Evolutionary conservation across 306 rosid species (phyloP).

Genomic region (Quercus glauca): DNA sequence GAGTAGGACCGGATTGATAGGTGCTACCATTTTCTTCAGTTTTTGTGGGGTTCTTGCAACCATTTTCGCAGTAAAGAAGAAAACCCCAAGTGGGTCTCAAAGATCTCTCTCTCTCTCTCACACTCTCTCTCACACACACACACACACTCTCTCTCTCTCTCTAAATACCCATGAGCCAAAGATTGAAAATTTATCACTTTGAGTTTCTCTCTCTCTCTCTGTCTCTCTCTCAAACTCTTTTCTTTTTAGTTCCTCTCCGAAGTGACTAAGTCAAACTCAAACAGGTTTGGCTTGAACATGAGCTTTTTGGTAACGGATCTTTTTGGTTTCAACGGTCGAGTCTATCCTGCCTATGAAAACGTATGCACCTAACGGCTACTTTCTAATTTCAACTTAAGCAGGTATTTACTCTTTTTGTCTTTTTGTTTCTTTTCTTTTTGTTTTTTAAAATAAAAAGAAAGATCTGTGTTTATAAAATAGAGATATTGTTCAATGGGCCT

Average conservation of each 20-base stretch:
- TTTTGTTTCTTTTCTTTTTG: neutral
- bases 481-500: no score
- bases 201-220: slow-evolving; percentile 4
- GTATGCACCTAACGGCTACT: slow-evolving; percentile 61
- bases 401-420: neutral
- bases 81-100: slow-evolving; percentile 45
- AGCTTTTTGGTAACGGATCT: slow-evolving; percentile 37
- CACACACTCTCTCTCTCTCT: neutral
- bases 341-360: slow-evolving; percentile 34
- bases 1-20: slow-evolving; percentile 68
- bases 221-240: slow-evolving; percentile 1
- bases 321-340: slow-evolving; percentile 80
- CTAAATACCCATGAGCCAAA: slow-evolving; percentile 30
- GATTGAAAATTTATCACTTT: slow-evolving; percentile 33
- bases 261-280: slow-evolving; percentile 44
- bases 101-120: slow-evolving; percentile 20
- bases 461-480: accelerated
- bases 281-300: slow-evolving; percentile 2
- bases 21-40: slow-evolving; percentile 59
- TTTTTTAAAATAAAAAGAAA: neutral
- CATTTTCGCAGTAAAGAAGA: slow-evolving; percentile 44
- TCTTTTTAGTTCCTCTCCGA: slow-evolving; percentile 35
- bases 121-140: neutral
- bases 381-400: neutral
- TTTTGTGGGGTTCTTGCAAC: slow-evolving; percentile 94